These are phyloP conservation scores for Cryptococcus hybrid DNA, from an alignment of 1,284 basidiomycete genomes.

Conservation along the genomic window DNA sequence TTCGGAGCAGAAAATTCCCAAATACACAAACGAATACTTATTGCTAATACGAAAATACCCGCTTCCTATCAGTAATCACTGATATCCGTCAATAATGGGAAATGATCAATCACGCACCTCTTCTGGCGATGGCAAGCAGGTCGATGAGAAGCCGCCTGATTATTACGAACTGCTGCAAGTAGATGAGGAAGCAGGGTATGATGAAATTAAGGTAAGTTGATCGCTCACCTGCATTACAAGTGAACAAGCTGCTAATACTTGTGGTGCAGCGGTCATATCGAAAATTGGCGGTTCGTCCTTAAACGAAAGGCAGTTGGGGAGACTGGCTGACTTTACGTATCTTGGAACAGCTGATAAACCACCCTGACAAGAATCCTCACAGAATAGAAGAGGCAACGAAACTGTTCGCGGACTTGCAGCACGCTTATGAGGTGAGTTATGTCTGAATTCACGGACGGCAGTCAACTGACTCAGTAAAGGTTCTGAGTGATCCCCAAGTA, in stretches of 20 bases:
- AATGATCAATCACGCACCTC: conserved; percentile 40
- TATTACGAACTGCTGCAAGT: conserved; percentile 80
- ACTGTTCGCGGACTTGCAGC: conserved; percentile 83
- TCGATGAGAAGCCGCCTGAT: conserved; percentile 51
- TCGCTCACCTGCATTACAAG: no score
- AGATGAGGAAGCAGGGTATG: conserved; percentile 72
- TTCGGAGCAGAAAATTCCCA: no score
- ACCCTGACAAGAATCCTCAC: conserved; percentile 84
- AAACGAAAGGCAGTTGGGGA: not conserved
- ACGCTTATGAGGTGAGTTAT: conserved; percentile 79
- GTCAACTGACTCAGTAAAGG: conserved; percentile 51
- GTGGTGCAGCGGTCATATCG: conserved; percentile 69
- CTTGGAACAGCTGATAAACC: conserved; percentile 62
- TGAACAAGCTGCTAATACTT: conserved; percentile 6
- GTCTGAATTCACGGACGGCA: conserved; percentile 2
- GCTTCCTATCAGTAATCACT: no score
- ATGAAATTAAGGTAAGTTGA: conserved; percentile 75
- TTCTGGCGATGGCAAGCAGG: conserved; percentile 4
- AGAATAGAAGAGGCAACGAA: conserved; percentile 82
- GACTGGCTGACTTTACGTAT: no score
- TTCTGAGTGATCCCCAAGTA: conserved; percentile 89
- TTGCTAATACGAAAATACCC: no score
- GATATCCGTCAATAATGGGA: conserved; percentile 26
- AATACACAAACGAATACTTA: no score
- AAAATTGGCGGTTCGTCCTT: conserved; percentile 59